A percentile compares a stretch with the other conserved stretches of the same genome.
Conservation (phyloP, 768 basidiomycete species). For the Trametes punicea region DNA sequence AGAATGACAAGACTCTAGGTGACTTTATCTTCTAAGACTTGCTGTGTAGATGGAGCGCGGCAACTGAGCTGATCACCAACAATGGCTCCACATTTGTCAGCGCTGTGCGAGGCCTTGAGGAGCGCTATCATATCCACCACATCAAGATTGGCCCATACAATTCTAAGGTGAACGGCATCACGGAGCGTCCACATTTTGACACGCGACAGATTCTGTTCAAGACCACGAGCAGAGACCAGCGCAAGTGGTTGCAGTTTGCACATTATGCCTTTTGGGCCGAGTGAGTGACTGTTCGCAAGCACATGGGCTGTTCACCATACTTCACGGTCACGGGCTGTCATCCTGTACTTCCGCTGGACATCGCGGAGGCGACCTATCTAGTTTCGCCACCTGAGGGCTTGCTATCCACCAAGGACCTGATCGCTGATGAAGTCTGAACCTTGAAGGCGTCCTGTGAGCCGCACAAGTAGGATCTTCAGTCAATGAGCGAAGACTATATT, state of each 20-base stretch:
- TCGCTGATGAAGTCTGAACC: too few species aligned
- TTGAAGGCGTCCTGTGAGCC: too few species aligned
- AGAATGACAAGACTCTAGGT: slow-evolving; percentile 29
- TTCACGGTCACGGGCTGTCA: too few species aligned
- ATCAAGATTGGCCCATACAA: slow-evolving; percentile 43
- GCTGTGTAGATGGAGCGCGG: slow-evolving; percentile 37
- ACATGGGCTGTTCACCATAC: slow-evolving; percentile 32
- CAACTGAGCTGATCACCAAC: slow-evolving; percentile 38
- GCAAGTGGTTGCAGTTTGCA: slow-evolving; percentile 22
- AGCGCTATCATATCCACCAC: slow-evolving; percentile 32
- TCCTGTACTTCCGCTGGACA: too few species aligned
- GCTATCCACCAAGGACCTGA: background rate
- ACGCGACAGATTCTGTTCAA: slow-evolving; percentile 36
- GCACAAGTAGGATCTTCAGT: too few species aligned
- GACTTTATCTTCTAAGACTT: slow-evolving; percentile 36
- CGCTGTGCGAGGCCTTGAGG: slow-evolving; percentile 20
- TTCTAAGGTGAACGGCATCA: slow-evolving; percentile 39
- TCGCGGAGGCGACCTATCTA: slow-evolving; percentile 21
- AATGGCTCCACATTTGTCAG: slow-evolving; percentile 34
- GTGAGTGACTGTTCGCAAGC: slow-evolving; percentile 27
- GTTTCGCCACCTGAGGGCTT: slow-evolving; percentile 17
- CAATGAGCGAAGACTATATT: too few species aligned
- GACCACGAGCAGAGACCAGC: slow-evolving; percentile 22
- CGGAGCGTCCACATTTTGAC: too few species aligned
- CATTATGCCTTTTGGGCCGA: slow-evolving; percentile 37